Evolutionary conservation across 2,329 filamentous ascomycete genomes (phyloP), one percentile per base, ranked within the genome.

Genomic region (Botrytis medusae): DNA sequence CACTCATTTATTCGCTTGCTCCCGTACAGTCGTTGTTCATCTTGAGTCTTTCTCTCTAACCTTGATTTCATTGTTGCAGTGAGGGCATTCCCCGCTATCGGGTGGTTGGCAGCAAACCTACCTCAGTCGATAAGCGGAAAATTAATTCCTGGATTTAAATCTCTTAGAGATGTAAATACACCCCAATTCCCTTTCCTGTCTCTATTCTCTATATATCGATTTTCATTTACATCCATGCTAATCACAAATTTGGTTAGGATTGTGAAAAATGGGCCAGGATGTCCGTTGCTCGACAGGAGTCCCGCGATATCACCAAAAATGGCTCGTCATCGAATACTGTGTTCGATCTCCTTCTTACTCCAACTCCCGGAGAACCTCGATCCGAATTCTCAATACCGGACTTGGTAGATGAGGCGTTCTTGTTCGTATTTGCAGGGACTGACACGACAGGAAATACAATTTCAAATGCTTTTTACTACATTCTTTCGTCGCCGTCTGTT

Each of bases 351-450:
- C n/a, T 61, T 22, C 51, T 61, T 32, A n/a, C 68, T 8, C 10
- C 57, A 18, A 61, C 32, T 40, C 14, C 37, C 3, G n/a, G 37
- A 1, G 18, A 70, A 4, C 51, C 34, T 2, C 37, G 29, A 20
- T 61, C 68, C 22, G 48, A 54, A 54, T n/a, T 54, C 7, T 54
- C 48, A 16, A 22, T 59, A 16, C 37, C 51, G 0, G 37, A 60
- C 5, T 18, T 61, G 14, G n/a, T 61, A 16, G 37, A 70, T 25
- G 57, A 46, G 9, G 51, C 54, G 1, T 70, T 70, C 37, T 25
- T 60, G 20, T 46, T 70, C 22, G 22, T 70, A 37, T 9, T 70
- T 7, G 54, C 68, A 32, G 68, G 68, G 12, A 70, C 51, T 7
- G 37, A 70, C 40, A 22, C 51, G 0, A 7, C 68, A 29, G 54